Evolutionary conservation across 768 basidiomycete genomes (phyloP).

Genomic region (Calocybe cyanea): DNA sequence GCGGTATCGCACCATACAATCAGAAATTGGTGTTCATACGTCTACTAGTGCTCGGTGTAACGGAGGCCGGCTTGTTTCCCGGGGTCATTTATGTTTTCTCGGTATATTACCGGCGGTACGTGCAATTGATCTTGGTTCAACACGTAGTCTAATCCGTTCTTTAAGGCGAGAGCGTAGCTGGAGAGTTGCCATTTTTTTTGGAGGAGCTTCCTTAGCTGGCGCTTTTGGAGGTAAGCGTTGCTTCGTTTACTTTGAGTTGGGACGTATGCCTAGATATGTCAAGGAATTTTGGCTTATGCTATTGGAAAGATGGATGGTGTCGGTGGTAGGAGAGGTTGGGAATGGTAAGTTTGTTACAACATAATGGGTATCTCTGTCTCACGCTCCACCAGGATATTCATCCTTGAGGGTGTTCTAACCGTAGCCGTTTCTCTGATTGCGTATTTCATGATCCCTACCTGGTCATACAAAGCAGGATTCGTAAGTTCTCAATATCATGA

Average conservation of each 20-base stretch:
- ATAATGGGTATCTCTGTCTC: neutral
- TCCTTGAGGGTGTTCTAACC: slow-evolving; percentile 53
- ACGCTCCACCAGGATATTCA: slow-evolving; percentile 42
- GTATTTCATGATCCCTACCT: slow-evolving; percentile 55
- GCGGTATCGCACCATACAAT: neutral
- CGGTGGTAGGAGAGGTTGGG: slow-evolving; percentile 58
- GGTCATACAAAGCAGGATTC: slow-evolving; percentile 55
- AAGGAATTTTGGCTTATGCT: slow-evolving; percentile 54
- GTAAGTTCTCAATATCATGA: slow-evolving; percentile 26
- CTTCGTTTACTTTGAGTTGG: neutral
- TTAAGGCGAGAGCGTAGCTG: slow-evolving; percentile 52
- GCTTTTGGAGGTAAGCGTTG: slow-evolving; percentile 52
- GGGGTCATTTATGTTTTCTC: slow-evolving; percentile 58
- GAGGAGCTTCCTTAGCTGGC: slow-evolving; percentile 58
- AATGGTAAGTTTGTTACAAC: slow-evolving; percentile 36
- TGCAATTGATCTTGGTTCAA: neutral
- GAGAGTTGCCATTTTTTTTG: slow-evolving; percentile 61
- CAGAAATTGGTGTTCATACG: neutral
- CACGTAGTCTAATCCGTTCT: neutral
- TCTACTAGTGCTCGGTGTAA: slow-evolving; percentile 47
- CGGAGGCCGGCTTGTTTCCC: slow-evolving; percentile 60
- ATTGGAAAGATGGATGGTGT: slow-evolving; percentile 61
- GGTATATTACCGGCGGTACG: slow-evolving; percentile 48
- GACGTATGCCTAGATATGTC: neutral
- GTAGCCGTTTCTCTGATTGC: slow-evolving; percentile 41